Base-by-base conservation (phyloP, 768 basidiomycete species). In the Ramaria sp. region DNA sequence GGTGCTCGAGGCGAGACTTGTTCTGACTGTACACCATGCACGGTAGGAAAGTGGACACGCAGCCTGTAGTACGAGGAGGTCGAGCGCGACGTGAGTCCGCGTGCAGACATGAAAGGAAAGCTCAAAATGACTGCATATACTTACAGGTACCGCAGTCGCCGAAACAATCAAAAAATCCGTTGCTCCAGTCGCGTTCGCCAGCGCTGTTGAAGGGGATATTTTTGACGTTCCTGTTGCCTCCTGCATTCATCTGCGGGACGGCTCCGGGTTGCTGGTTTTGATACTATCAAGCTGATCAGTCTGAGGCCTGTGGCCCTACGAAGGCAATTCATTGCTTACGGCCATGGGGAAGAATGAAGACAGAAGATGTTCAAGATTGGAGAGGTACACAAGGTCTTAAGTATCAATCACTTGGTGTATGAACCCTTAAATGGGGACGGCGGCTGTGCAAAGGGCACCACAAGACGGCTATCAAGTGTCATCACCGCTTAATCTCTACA, bases 1-100 rank as follows among this genome's bases (percentile, higher is more conserved):
- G 68, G 50, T 72, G 65, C 3, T 63, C 59, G 22, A 66, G 42
- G 18, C 72, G 68, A 42, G 65, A 60, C 47, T 64, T 71, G 61
- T 69, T 69, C 57, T 68, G 59, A 16, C 65, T 67, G 51, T 72
- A 71, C 8, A 67, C 60, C 25, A 71, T 60, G 57, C 72, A 74
- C 10, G 74, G 71, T 57, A 62, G 70, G 59, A 61, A 72, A 48
- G 63, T 68, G 1, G 73, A 60, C 34, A 58, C 6, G 47, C 37
- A 57, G 22, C 56, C 58, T 59, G 37, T n/a, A n/a, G 12, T 36
- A 18, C 16, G 15, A 50, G 1, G 7, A 37, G 10, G 32, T 22
- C 28, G n/a, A n/a, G n/a, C n/a, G n/a, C n/a, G n/a, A n/a, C n/a
- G n/a, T 34, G 34, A 24, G 6, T 37, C 6, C 28, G 16, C 13